Conservation (phyloP, 768 basidiomycete species). For the Tylopilus rubrobrunneus region DNA sequence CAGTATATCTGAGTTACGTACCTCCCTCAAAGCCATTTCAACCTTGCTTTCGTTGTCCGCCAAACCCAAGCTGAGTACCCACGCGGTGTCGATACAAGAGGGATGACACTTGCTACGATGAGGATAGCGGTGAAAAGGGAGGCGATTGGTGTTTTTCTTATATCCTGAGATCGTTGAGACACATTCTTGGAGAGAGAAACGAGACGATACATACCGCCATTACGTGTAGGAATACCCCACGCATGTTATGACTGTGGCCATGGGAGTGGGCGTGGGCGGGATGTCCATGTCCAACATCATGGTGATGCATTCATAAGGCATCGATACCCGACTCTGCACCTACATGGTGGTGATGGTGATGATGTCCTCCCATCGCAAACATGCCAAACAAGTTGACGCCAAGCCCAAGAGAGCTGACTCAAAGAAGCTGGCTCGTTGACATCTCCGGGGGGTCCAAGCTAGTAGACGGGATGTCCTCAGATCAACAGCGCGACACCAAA, state of each 20-base stretch:
- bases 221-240: conserved; percentile 96
- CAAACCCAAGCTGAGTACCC: conserved; percentile 82
- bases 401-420: conserved; percentile 86
- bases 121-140: conserved; percentile 93
- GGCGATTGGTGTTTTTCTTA: conserved; percentile 94
- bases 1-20: conserved; percentile 28
- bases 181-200: not conserved
- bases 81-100: conserved; percentile 94
- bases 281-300: conserved; percentile 31
- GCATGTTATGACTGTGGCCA: conserved; percentile 97
- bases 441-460: conserved; percentile 96
- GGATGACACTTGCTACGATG: conserved; percentile 93
- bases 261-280: conserved; percentile 58
- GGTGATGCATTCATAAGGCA: conserved; percentile 8
- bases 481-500: not conserved
- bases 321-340: conserved; percentile 16
- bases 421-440: conserved; percentile 88
- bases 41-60: conserved; percentile 57
- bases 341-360: conserved; percentile 69
- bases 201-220: conserved; percentile 65
- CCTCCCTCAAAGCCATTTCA: conserved; percentile 59
- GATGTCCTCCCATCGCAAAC: conserved; percentile 96
- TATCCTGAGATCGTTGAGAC: conserved; percentile 55
- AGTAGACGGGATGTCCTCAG: not conserved
- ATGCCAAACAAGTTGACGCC: conserved; percentile 97